phyloP scores from a whole-genome alignment of 345 rosid genomes.

The Syzygium oleosum region DNA sequence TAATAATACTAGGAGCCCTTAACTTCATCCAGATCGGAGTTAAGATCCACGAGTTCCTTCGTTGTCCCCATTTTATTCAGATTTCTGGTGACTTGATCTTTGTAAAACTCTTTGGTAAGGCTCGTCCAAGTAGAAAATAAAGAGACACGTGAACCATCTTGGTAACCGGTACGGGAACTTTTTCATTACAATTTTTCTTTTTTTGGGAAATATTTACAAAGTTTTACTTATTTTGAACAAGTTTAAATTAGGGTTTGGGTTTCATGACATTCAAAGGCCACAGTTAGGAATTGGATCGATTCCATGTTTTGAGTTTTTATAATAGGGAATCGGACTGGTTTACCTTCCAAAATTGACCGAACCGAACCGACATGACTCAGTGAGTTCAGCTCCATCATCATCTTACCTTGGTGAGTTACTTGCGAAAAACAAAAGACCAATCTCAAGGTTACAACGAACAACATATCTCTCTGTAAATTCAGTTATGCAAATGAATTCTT shows the following conservation, averaged over 20 bases:
- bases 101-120: background rate
- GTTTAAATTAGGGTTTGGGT: background rate
- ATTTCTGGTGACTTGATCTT: background rate
- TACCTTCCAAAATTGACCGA: background rate
- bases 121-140: background rate
- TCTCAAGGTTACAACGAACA: background rate
- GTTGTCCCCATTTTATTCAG: background rate
- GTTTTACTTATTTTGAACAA: background rate
- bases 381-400: background rate
- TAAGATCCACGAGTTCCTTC: background rate
- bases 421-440: background rate
- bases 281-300: background rate
- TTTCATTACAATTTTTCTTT: background rate
- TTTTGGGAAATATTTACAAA: background rate
- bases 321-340: background rate
- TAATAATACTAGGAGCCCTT: background rate
- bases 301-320: background rate
- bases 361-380: rapidly evolving
- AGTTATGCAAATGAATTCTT: background rate
- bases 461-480: background rate
- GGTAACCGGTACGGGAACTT: background rate
- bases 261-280: background rate
- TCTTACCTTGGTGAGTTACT: background rate
- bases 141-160: background rate
- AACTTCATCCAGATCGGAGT: background rate